phyloP scores from a whole-genome alignment of 2,329 filamentous ascomycete species.

The Aureobasidium subglaciale region DNA sequence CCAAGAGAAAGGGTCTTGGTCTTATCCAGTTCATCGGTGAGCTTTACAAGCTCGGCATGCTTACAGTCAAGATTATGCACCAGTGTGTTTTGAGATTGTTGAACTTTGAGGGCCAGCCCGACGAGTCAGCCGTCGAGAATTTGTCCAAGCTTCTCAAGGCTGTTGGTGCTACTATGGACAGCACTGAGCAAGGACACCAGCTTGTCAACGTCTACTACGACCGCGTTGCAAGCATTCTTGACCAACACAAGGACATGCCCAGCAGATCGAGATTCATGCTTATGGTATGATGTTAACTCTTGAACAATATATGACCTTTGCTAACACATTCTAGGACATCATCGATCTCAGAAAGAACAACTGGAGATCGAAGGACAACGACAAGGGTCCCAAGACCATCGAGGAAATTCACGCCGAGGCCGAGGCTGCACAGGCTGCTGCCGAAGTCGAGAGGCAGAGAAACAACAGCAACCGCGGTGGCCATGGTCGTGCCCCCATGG shows the following conservation, averaged over 20 bases:
- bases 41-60: constrained; percentile 96
- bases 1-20: constrained; percentile 94
- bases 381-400: constrained; percentile 96
- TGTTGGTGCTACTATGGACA: constrained; percentile 83
- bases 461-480: constrained; percentile 57
- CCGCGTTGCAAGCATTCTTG: constrained; percentile 75
- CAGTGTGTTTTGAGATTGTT: constrained; percentile 96
- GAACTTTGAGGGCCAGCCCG: constrained; percentile 86
- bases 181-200: constrained; percentile 67
- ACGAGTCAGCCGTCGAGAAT: constrained; percentile 94
- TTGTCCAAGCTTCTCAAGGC: constrained; percentile 88
- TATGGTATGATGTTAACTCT: constrained; percentile 49
- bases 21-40: constrained; percentile 99
- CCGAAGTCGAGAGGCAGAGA: constrained; percentile 57
- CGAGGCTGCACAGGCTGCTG: constrained; percentile 70
- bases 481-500: constrained; percentile 59
- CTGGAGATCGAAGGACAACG: constrained; percentile 87
- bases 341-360: constrained; percentile 69
- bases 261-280: constrained; percentile 96
- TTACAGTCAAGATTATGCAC: constrained; percentile 99
- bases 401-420: constrained; percentile 84
- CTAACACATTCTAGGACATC: constrained; percentile 52
- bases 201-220: constrained; percentile 94
- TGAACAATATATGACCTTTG: neutral
- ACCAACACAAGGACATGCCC: constrained; percentile 64